Evolutionary conservation across 805 yeast genomes (phyloP).

Genomic region (Zygoascus ofunaensis): DNA sequence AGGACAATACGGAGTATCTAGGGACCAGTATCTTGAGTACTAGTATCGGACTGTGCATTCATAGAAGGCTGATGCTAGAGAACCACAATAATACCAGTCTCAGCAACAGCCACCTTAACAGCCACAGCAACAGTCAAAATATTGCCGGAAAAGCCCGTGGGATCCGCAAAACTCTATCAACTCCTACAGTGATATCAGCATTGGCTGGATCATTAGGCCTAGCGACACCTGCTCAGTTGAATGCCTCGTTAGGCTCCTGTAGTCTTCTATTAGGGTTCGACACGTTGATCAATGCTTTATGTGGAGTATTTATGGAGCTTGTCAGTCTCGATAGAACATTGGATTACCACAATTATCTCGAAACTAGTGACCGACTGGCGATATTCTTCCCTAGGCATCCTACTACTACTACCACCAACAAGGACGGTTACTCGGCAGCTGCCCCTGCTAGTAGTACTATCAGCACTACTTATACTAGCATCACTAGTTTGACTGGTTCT

Average conservation of each 20-base stretch:
- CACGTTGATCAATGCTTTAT: conserved; percentile 49
- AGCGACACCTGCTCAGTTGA: conserved; percentile 2
- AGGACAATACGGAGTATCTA: background rate
- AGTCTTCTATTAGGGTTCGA: conserved; percentile 77
- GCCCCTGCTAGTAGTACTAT: background rate
- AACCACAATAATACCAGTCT: too few relatives aligned
- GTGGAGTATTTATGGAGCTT: conserved; percentile 57
- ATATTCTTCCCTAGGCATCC: conserved; percentile 6
- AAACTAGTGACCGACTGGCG: conserved; percentile 10
- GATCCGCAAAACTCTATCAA: conserved; percentile 9
- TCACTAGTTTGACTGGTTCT: background rate
- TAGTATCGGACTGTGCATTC: background rate
- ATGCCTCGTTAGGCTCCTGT: conserved; percentile 11
- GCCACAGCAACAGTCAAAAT: too few relatives aligned
- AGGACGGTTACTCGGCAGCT: background rate
- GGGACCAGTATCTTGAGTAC: background rate
- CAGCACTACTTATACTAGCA: background rate
- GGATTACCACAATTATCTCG: conserved; percentile 3
- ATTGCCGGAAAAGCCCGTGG: background rate
- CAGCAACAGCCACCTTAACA: too few relatives aligned
- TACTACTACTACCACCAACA: too few relatives aligned
- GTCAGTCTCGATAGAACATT: conserved; percentile 38
- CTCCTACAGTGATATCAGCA: conserved; percentile 12
- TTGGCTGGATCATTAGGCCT: conserved; percentile 11
- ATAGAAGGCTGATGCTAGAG: background rate